These are phyloP conservation scores for Sphaerobolus stellatus DNA, from an alignment of 1,284 basidiomycete genomes.

Conservation along the genomic window DNA sequence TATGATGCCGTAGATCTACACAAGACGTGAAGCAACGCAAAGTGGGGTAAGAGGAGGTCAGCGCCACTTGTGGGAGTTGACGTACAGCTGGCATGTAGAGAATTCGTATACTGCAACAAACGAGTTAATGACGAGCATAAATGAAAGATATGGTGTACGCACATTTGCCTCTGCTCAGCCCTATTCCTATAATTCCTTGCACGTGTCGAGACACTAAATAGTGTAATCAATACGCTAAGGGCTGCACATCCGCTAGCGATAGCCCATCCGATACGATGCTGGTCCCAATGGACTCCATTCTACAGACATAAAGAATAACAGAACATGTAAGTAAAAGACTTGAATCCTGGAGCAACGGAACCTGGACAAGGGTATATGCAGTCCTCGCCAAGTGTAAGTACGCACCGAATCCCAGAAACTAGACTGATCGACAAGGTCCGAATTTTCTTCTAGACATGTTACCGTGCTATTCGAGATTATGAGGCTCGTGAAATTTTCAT, in stretches of 20 bases:
- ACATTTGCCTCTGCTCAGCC: constrained; percentile 76
- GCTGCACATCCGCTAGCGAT: constrained; percentile 64
- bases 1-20: constrained; percentile 75
- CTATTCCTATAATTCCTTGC: constrained; percentile 69
- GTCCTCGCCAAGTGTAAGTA: no score
- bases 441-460: constrained; percentile 55
- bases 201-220: constrained; percentile 54
- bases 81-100: constrained; percentile 70
- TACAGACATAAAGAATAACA: constrained; percentile 4
- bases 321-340: no score
- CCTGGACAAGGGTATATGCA: no score
- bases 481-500: no score
- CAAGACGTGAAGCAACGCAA: no score
- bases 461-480: no score
- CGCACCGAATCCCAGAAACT: constrained; percentile 56
- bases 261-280: constrained; percentile 71
- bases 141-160: constrained; percentile 24
- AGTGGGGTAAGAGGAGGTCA: not conserved
- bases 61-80: not conserved
- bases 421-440: constrained; percentile 50
- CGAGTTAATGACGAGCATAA: not conserved
- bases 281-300: constrained; percentile 21
- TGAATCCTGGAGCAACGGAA: no score
- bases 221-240: constrained; percentile 58
- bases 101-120: constrained; percentile 56